Base-by-base conservation (phyloP, 352 stramenopile species). In the Pythium oligandrum region DNA sequence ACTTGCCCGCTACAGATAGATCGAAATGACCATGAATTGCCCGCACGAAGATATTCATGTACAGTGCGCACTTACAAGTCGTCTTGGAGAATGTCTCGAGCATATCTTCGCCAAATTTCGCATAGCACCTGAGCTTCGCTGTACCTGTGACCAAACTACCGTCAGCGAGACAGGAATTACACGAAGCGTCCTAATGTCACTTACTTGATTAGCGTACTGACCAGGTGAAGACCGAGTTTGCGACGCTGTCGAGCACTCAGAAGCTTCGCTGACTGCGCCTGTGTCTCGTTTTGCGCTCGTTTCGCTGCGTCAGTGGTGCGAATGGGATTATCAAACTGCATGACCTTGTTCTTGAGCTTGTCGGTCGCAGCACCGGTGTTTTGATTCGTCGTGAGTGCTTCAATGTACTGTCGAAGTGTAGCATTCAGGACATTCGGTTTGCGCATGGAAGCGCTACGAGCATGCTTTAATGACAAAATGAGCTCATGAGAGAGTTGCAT, bases 291-390 rank as follows among this genome's bases (percentile, higher is more conserved):
- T n/a, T 69, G 64, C 33, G 65, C 55, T 4, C 44, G 48, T 35
- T 67, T 77, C 7, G 61, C 45, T 5, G 61, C 55, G 37, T 73
- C 62, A 26, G 67, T 70, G 5, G 55, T 64, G 37, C 79, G 84
- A 26, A 88, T 61, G 1, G 81, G 81, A 33, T 91, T 91, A 48
- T 91, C 81, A 49, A 91, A 63, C 44, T 85, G 80, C 54, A 91
- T 51, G 43, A 90, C 73, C 61, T 91, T 91, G 66, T 85, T 88
- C 63, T 85, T 84, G 48, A 91, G 71, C 59, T 79, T 81, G 26
- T 79, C 66, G 12, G 73, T 63, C 40, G 68, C 61, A 4, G 53
- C 49, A 3, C 17, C 36, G 35, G 45, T 45, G 32, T 52, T 65
- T 31, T 53, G 34, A 9, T 64, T 34, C 33, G 9, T 48, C 39